Conservation (phyloP, 768 basidiomycete species). For the Boletus reticulatus region DNA sequence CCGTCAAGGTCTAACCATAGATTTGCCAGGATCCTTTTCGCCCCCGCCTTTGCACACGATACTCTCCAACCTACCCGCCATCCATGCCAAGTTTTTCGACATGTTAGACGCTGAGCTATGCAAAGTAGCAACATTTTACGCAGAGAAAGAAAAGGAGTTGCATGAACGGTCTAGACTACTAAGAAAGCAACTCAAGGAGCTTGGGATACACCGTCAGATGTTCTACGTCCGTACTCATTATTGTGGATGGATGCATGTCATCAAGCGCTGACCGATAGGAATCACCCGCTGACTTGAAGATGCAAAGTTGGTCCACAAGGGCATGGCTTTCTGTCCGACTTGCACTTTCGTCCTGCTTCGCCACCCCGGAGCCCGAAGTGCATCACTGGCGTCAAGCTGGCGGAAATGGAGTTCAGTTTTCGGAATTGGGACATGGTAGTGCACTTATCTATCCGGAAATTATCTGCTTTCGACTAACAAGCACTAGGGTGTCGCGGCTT, state of each 20-base stretch:
- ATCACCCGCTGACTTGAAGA: slow-evolving; percentile 1
- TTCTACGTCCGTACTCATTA: slow-evolving; percentile 46
- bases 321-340: neutral
- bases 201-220: slow-evolving; percentile 62
- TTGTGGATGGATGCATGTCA: neutral
- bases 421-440: slow-evolving; percentile 8
- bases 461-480: neutral
- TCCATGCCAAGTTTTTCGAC: slow-evolving; percentile 72
- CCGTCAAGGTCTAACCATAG: neutral
- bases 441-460: neutral
- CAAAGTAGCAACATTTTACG: slow-evolving; percentile 85
- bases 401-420: neutral
- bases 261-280: slow-evolving; percentile 12
- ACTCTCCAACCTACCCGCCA: slow-evolving; percentile 54
- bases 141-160: slow-evolving; percentile 66
- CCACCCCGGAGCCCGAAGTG: neutral
- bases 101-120: slow-evolving; percentile 75
- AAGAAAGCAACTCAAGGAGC: slow-evolving; percentile 68
- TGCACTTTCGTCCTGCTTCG: neutral
- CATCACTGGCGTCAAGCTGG: neutral
- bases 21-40: slow-evolving; percentile 11
- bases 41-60: slow-evolving; percentile 45
- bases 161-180: slow-evolving; percentile 45
- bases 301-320: slow-evolving; percentile 13
- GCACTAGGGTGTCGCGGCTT: neutral